Conservation (phyloP, 306 rosid species). For the Trifolium subterraneum region DNA sequence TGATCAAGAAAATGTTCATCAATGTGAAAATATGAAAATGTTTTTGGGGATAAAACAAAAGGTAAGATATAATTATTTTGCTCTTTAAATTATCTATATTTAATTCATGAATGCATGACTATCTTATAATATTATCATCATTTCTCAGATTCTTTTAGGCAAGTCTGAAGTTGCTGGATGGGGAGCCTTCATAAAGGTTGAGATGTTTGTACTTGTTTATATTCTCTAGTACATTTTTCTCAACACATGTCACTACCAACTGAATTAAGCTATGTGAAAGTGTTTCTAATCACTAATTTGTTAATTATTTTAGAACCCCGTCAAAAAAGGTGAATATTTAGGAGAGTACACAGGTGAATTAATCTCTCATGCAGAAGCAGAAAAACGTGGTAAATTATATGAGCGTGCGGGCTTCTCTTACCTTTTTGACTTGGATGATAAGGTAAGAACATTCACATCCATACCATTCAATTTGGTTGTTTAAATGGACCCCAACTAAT, state of each 20-base stretch:
- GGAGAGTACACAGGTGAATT: conserved; percentile 92
- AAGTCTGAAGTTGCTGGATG: conserved; percentile 87
- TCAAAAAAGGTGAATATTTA: conserved; percentile 76
- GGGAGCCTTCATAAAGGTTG: conserved; percentile 92
- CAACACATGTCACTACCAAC: too few relatives aligned
- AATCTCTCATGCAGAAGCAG: conserved; percentile 79
- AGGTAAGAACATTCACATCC: too few relatives aligned
- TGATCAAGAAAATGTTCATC: conserved; percentile 69
- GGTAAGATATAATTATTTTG: conserved; percentile 50
- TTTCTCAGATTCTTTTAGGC: conserved; percentile 69
- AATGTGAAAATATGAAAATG: conserved; percentile 87
- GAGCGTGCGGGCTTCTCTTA: conserved; percentile 75
- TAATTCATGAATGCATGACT: conserved; percentile 26
- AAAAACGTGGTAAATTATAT: conserved; percentile 76
- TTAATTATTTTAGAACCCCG: conserved; percentile 66
- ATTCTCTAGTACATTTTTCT: too few relatives aligned
- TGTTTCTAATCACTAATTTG: conserved; percentile 43
- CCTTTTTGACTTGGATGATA: conserved; percentile 84
- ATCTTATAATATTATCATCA: conserved; percentile 13
- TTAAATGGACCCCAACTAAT: too few relatives aligned
- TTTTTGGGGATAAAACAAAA: conserved; percentile 78
- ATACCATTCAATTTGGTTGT: too few relatives aligned
- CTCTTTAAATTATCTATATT: conserved; percentile 2
- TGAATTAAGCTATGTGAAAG: too few relatives aligned
- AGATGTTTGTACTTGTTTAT: not conserved